These are phyloP conservation scores for Sugiyamaella chiloensis DNA, from an alignment of 805 yeast genomes.

Conservation along the genomic window DNA sequence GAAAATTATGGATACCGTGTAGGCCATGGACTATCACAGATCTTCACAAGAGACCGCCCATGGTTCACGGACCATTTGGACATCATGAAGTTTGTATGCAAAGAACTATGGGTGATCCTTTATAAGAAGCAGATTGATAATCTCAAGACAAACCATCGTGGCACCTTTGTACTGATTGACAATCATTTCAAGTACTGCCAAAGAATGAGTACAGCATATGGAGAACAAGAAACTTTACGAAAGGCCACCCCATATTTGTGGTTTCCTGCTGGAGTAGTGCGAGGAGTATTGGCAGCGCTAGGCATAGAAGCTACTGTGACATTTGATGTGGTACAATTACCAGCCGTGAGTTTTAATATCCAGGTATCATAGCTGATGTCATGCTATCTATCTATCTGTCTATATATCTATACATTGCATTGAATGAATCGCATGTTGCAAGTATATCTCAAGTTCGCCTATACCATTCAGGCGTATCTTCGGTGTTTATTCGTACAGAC, in stretches of 20 bases:
- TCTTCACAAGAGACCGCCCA: constrained; percentile 41
- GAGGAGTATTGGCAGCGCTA: constrained; percentile 67
- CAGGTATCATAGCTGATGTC: constrained; percentile 32
- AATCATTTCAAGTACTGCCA: constrained; percentile 54
- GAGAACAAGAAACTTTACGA: constrained; percentile 32
- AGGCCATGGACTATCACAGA: constrained; percentile 57
- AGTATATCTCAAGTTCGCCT: too few relatives aligned
- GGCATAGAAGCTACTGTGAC: constrained; percentile 64
- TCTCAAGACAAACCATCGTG: constrained; percentile 84
- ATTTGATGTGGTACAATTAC: constrained; percentile 61
- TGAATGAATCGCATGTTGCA: too few relatives aligned
- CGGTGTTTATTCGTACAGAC: constrained; percentile 41
- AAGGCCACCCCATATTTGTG: constrained; percentile 50
- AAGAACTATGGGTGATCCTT: constrained; percentile 83
- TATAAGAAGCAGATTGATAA: constrained; percentile 89
- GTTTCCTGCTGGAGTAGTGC: constrained; percentile 72
- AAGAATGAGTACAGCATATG: constrained; percentile 41
- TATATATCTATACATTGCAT: not conserved
- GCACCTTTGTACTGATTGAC: constrained; percentile 78
- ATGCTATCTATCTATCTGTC: not conserved
- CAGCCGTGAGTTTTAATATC: constrained; percentile 70
- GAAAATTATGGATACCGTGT: constrained; percentile 70
- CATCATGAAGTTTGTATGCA: constrained; percentile 86
- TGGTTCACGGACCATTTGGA: constrained; percentile 64
- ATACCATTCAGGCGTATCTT: constrained; percentile 49